These are phyloP conservation scores for Trichoderma asperelloides DNA, from an alignment of 495 filamentous ascomycete genomes.

Conservation along the genomic window DNA sequence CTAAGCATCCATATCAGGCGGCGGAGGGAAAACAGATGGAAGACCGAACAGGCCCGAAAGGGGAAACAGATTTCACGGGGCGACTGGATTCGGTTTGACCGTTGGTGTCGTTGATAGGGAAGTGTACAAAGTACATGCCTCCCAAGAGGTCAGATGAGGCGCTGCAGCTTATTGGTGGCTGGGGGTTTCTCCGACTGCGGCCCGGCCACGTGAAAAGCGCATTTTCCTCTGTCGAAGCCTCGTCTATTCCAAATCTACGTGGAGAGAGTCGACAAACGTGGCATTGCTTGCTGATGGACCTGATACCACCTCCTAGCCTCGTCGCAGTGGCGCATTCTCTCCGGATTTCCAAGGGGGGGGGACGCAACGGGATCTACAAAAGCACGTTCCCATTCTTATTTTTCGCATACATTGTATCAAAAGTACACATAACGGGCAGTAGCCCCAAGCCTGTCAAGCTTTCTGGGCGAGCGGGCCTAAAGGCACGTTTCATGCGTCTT, in stretches of 20 bases:
- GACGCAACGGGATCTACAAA: background rate
- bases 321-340: background rate
- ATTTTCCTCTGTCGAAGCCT: background rate
- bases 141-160: background rate
- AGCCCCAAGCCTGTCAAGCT: background rate
- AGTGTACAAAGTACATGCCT: background rate
- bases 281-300: too few relatives aligned
- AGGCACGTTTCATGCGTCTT: conserved; percentile 4
- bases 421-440: too few relatives aligned
- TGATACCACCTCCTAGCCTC: too few relatives aligned
- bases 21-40: background rate
- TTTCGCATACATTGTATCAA: background rate
- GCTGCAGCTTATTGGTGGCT: background rate
- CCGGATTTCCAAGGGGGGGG: background rate
- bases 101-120: background rate
- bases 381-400: background rate
- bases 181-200: background rate
- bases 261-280: too few relatives aligned
- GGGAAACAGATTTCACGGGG: background rate
- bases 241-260: background rate
- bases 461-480: background rate
- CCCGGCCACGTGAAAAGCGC: background rate
- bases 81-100: background rate
- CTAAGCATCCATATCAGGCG: background rate
- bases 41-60: background rate